Base-by-base conservation (phyloP, 306 rosid genomes). In the Gynostemma pentaphyllum region DNA sequence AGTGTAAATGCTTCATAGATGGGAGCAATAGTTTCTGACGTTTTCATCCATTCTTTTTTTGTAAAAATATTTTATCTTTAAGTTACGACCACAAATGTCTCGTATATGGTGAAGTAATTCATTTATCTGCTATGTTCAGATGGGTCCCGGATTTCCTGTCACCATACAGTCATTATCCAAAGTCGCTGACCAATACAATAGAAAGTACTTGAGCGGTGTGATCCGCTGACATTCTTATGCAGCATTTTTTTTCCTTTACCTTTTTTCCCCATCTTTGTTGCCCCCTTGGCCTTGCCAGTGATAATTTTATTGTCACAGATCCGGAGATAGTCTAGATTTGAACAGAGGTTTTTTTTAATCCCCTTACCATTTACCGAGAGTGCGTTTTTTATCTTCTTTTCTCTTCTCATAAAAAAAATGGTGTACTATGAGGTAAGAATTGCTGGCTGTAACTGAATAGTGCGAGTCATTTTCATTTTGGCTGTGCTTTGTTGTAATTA, bases 141-240 rank as follows among this genome's bases (percentile, higher is more conserved):
- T 92, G 96, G 99, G 99, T 68, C 87, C 89, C 0, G 95, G 88
- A 62, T 80, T 79, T 40, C 87, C 96, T 3, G 80, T 92, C 68
- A 83, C 99, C 36, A 76, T 92, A 64, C 99, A 88, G 50, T 92
- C 99, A 0, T 9, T 88, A 68, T 82, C 96, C 75, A 88, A 83
- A 81, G 99, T 96, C 60, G 96, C 95, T 26, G 99, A 92, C 73
- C 80, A 81, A 73, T 86, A 81, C 92, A 88, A 79, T 77, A 88
- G 77, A 68, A 66, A 66, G 77, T 71, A 78, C 68, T 86, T 64
- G 73, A 79, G 46, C 71, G 68, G 81, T 22, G 26, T 64, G 70
- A 59, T 64, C 53, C 61, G 60, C 19, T 21, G 46, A 40, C 55
- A 66, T 61, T 45, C 7, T 40, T 14, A 23, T 61, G 14, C 15